Evolutionary conservation across 257 asterid genomes (phyloP), one percentile per base, ranked within the genome.

Genomic region (Penstemon eatonii): DNA sequence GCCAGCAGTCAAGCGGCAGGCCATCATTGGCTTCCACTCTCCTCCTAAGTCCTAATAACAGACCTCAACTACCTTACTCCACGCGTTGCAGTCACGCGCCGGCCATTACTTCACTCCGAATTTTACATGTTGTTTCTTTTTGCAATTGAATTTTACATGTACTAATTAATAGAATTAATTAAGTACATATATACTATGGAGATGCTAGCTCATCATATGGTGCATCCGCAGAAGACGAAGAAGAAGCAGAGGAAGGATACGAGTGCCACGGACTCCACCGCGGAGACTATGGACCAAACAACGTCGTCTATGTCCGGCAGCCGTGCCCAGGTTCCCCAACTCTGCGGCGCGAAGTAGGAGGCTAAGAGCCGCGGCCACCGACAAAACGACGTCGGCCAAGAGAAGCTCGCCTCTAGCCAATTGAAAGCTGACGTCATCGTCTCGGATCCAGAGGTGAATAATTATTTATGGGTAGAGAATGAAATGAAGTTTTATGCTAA

Each of bases 181-280:
- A 15, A 15, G 18, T 15, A 15, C 2, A 1, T 25, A 25, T 25
- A 25, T 25, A 25, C 33, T 25, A 25, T 18, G 37, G 33, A 3
- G 2, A 9, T 59, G 12, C 18, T 15, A 15, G 18, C 5, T 10
- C 3, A 15, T 82, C 83, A 83, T 2, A 83, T 12, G 46, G 89
- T 84, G 70, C 89, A 84, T 43, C 89, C 89, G 73, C 89, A 84
- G 86, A 84, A 84, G 57, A 84, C 85, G 81, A 81, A 84, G 78
- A 81, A 84, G 82, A 79, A 79, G 76, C 86, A 81, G 63, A 81
- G 80, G 78, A 84, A 79, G 71, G 86, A 77, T 65, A 81, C 89
- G n/a, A 84, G 81, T 40, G 86, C 86, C 43, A 84, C 85, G 63
- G 89, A 81, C 75, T 84, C 89, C 51, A 84, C 81, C 60, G 86